Percentiles rank a stretch among this genome's conserved stretches.
Conservation (phyloP, 345 rosid genomes). For the Microcos paniculata region DNA sequence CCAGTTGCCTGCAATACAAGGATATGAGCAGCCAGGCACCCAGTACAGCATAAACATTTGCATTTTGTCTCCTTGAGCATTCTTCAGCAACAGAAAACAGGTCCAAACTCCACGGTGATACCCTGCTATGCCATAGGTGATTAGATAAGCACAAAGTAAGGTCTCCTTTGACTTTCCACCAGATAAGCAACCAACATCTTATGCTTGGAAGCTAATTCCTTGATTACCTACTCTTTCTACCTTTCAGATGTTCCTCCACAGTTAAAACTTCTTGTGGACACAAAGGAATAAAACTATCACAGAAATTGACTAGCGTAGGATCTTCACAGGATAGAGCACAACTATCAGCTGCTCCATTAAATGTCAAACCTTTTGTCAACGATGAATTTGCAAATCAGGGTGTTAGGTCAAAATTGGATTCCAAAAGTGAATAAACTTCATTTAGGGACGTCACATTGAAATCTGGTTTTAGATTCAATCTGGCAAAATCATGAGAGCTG, state of each 20-base stretch:
- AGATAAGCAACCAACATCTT: background rate
- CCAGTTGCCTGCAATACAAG: background rate
- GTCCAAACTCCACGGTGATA: background rate
- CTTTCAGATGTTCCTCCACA: background rate
- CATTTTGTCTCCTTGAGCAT: background rate
- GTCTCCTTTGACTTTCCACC: background rate
- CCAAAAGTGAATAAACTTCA: slow-evolving; percentile 57
- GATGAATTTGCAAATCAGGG: slow-evolving; percentile 36
- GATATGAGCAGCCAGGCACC: background rate
- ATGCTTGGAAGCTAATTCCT: background rate
- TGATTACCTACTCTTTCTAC: background rate
- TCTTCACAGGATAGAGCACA: background rate
- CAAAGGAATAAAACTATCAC: background rate
- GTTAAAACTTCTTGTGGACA: background rate
- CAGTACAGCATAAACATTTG: background rate
- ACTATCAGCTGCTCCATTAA: background rate
- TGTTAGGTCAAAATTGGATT: slow-evolving; percentile 57
- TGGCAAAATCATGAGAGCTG: slow-evolving; percentile 47
- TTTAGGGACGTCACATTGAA: slow-evolving; percentile 69
- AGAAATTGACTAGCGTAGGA: background rate
- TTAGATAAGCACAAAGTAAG: background rate
- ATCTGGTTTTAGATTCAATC: slow-evolving; percentile 58
- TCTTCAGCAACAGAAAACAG: background rate
- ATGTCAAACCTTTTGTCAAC: background rate
- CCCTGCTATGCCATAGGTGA: background rate